A percentile compares a stretch with the other conserved stretches of the same genome.
Evolutionary conservation across 116 monocot genomes (phyloP).

Genomic region (Trichopus zeylanicus): DNA sequence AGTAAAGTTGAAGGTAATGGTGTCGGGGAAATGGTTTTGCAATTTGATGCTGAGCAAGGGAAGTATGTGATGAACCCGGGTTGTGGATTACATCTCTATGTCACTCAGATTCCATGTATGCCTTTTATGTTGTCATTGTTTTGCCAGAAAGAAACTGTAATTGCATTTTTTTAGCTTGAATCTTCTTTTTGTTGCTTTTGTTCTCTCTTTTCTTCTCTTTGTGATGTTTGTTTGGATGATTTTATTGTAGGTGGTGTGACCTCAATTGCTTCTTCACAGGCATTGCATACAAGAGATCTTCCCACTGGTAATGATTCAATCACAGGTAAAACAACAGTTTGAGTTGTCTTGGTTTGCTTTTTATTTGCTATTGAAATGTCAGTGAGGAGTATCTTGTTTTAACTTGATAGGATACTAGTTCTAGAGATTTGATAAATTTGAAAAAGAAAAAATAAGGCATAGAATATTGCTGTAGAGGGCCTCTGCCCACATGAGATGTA

Average conservation of each 20-base stretch:
- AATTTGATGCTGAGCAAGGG: slow-evolving; percentile 11
- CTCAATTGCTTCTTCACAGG: slow-evolving; percentile 2
- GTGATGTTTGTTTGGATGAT: neutral
- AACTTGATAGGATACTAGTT: too few relatives aligned
- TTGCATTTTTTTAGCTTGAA: neutral
- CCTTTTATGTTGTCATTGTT: neutral
- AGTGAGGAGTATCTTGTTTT: neutral
- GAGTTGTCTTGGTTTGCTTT: neutral
- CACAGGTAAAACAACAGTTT: neutral
- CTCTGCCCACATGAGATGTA: too few relatives aligned
- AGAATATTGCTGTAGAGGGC: too few relatives aligned
- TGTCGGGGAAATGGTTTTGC: slow-evolving; percentile 10
- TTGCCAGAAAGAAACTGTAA: neutral
- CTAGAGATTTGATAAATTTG: neutral
- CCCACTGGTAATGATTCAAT: neutral
- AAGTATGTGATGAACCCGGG: slow-evolving; percentile 45
- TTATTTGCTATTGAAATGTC: neutral
- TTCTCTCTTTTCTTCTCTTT: neutral
- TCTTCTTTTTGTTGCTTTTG: neutral
- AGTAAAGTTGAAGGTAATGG: neutral
- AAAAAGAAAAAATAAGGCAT: too few relatives aligned
- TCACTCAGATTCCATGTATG: slow-evolving; percentile 57
- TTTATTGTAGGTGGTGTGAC: slow-evolving; percentile 39
- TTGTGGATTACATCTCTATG: slow-evolving; percentile 61
- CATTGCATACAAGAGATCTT: neutral